Base-by-base conservation (phyloP, 257 asterid genomes). In the Ehretia macrophylla region DNA sequence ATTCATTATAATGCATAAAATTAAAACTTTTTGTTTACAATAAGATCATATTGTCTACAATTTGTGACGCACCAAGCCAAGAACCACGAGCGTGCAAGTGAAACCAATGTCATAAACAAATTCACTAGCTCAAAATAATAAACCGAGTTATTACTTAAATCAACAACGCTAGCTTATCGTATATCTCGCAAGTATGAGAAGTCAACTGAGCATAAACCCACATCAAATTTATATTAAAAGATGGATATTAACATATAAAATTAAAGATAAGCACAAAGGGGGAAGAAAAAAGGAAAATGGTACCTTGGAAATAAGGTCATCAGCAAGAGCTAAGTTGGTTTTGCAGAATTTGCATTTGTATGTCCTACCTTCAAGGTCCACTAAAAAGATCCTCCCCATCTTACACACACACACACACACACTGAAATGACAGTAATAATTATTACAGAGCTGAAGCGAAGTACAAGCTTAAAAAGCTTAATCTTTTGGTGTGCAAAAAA, bases 261-360 rank as follows among this genome's bases (percentile, higher is more conserved):
- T 12, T 14, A 37, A 35, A 59, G 39, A n/a, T 21, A 27, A 0
- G 35, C 35, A 6, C 35, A 27, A 27, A 17, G 32, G 62, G 22
- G 9, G 13, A 45, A 3, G 18, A 20, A 8, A 46, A 21, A 1
- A 64, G 20, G 23, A n/a, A 48, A 20, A 50, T n/a, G 54, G 21
- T 64, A 88, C 96, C 82, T 42, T 59, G 55, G 94, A 83, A 62
- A 81, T 65, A 32, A 84, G 68, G 18, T 84, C 80, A 48, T 77
- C 84, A 40, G 68, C 81, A 32, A 73, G 84, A 27, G 77, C 95
- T 45, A 88, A 72, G 17, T 76, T 81, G 60, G 95, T 84, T 70
- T 86, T 77, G 73, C 97, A 89, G 72, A 68, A 79, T 71, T 82
- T 89, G 95, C 97, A 89, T 39, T 74, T 81, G 79, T 84, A 89